Evolutionary conservation across 345 rosid genomes (phyloP).

Genomic region (Eutrema yunnanense): DNA sequence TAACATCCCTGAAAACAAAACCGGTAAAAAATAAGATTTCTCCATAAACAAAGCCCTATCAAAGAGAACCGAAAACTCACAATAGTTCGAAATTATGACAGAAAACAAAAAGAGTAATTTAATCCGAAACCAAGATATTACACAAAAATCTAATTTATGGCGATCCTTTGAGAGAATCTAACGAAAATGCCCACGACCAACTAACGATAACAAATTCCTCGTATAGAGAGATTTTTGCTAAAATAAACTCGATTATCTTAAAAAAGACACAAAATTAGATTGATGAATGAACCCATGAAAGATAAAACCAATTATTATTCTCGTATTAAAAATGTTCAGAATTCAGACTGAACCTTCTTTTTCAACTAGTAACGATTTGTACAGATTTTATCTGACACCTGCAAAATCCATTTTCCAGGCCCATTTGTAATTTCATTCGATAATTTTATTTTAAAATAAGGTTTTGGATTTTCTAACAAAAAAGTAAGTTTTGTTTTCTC

Average conservation of each 20-base stretch:
- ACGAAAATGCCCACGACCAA: no score
- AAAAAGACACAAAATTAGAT: not conserved
- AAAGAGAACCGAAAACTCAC: no score
- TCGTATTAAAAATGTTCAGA: not conserved
- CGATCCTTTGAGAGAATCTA: no score
- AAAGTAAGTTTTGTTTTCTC: constrained; percentile 16
- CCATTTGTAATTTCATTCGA: constrained; percentile 7
- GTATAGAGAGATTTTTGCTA: no score
- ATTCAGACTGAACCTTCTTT: not conserved
- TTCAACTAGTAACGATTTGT: not conserved
- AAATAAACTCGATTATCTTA: not conserved
- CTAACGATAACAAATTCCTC: no score
- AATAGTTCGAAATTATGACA: no score
- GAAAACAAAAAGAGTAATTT: no score
- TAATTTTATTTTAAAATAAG: constrained; percentile 1
- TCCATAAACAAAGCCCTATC: no score
- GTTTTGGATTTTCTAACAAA: constrained; percentile 3
- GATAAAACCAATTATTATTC: not conserved
- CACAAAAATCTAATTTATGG: no score
- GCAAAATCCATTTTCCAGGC: constrained; percentile 2
- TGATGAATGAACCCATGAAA: not conserved
- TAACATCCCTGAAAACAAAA: no score
- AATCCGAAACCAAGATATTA: no score
- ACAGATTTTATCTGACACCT: constrained; percentile 19
- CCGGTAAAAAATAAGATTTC: no score